Evolutionary conservation across 2,329 filamentous ascomycete genomes (phyloP).

Genomic region (Cladophialophora psammophila): DNA sequence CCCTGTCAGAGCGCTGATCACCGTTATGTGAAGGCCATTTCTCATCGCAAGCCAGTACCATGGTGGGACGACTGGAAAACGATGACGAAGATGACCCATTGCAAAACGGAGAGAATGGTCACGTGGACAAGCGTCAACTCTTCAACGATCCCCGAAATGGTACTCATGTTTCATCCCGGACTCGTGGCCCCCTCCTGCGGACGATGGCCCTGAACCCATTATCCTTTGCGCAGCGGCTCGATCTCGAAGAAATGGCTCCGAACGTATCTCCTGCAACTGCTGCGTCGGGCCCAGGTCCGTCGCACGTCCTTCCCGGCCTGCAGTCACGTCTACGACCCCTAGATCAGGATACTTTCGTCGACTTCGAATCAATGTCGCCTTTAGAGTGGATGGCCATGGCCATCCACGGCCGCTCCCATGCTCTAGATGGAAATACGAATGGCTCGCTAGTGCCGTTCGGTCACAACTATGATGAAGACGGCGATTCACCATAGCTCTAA

Average conservation of each 20-base stretch:
- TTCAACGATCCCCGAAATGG: slow-evolving; percentile 6
- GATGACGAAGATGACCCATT: slow-evolving; percentile 31
- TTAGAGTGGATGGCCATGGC: too few species aligned
- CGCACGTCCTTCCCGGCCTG: not conserved
- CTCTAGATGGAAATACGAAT: not conserved
- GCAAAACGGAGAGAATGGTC: slow-evolving; percentile 31
- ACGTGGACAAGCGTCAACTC: slow-evolving; percentile 28
- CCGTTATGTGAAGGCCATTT: slow-evolving; percentile 35
- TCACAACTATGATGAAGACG: slow-evolving; percentile 10
- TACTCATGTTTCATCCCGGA: not conserved
- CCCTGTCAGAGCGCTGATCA: slow-evolving; percentile 39
- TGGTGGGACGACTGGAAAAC: slow-evolving; percentile 23
- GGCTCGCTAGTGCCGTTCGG: not conserved
- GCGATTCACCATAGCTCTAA: slow-evolving; percentile 8
- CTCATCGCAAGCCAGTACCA: slow-evolving; percentile 35
- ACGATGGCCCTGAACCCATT: not conserved
- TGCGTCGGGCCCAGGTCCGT: not conserved
- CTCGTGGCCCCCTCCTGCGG: not conserved
- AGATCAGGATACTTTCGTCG: not conserved
- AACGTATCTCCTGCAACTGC: slow-evolving; percentile 2
- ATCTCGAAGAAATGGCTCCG: not conserved
- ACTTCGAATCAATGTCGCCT: not conserved
- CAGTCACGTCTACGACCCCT: slow-evolving; percentile 1
- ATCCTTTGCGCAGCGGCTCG: not conserved
- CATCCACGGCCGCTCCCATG: not conserved